These are phyloP conservation scores for Diplosphaera chodatii DNA, from an alignment of 139 green algal genomes.

Conservation along the genomic window DNA sequence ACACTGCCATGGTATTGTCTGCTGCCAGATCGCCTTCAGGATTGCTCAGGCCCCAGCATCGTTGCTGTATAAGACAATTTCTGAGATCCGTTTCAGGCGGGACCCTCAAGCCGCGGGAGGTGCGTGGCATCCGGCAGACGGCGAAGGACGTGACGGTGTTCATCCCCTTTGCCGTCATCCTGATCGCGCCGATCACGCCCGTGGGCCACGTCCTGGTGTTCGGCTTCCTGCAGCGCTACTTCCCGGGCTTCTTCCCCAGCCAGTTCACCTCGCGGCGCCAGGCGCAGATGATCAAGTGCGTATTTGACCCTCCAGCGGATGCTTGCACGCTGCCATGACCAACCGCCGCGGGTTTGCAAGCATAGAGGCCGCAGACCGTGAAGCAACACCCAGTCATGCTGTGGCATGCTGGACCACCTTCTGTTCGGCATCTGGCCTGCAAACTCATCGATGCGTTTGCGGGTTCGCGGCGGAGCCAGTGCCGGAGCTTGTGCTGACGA, in stretches of 20 bases:
- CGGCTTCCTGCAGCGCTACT: conserved; percentile 95
- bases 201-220: conserved; percentile 97
- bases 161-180: conserved; percentile 96
- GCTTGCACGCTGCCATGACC: too few species aligned
- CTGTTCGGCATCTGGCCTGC: too few species aligned
- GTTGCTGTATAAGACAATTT: conserved; percentile 81
- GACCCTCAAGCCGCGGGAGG: conserved; percentile 86
- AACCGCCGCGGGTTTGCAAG: too few species aligned
- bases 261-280: conserved; percentile 88
- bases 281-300: conserved; percentile 59
- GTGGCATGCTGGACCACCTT: too few species aligned
- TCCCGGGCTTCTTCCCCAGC: conserved; percentile 92
- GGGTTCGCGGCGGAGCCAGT: too few species aligned
- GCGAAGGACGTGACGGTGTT: conserved; percentile 86
- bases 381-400: too few species aligned
- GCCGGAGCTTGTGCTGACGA: not conserved
- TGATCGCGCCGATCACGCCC: conserved; percentile 93
- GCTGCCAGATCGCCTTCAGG: too few species aligned
- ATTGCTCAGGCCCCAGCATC: too few species aligned
- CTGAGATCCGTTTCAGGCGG: conserved; percentile 35
- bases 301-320: too few species aligned
- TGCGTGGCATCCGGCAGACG: conserved; percentile 84
- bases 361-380: too few species aligned
- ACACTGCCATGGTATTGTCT: too few species aligned
- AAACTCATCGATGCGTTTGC: too few species aligned